A percentile compares a stretch with the other conserved stretches of the same genome.
These are phyloP conservation scores for Grifola frondosa DNA, from an alignment of 1,284 basidiomycete genomes.

Conservation along the genomic window DNA sequence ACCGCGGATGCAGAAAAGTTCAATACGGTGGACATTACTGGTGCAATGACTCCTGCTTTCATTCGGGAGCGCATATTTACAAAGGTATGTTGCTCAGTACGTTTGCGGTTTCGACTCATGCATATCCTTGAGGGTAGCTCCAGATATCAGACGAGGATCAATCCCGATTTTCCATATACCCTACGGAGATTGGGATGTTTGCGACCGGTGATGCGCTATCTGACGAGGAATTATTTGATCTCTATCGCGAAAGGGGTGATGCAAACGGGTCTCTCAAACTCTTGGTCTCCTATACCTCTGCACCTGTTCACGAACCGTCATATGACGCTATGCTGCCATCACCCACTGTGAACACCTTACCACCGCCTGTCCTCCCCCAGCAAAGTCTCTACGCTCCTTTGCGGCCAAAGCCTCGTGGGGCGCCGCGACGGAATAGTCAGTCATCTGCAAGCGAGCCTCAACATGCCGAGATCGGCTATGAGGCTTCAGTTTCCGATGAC, in stretches of 20 bases:
- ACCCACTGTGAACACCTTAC: constrained; percentile 48
- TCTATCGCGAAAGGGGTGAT: constrained; percentile 76
- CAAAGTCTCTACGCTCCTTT: constrained; percentile 41
- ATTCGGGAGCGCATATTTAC: constrained; percentile 85
- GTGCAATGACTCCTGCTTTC: constrained; percentile 64
- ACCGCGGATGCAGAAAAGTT: constrained; percentile 83
- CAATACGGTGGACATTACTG: constrained; percentile 76
- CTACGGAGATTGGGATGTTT: constrained; percentile 78
- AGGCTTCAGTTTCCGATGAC: constrained; percentile 64
- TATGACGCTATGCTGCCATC: constrained; percentile 37
- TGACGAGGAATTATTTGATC: constrained; percentile 65
- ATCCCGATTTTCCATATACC: constrained; percentile 75
- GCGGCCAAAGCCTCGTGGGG: no score
- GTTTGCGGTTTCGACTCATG: constrained; percentile 1
- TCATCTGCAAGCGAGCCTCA: constrained; percentile 68
- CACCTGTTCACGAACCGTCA: constrained; percentile 53
- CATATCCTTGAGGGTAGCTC: constrained; percentile 45
- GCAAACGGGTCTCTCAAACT: constrained; percentile 78
- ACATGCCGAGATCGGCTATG: constrained; percentile 56
- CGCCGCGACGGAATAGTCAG: no score
- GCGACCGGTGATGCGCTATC: constrained; percentile 71
- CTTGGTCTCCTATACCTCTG: constrained; percentile 66
- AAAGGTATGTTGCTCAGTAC: constrained; percentile 49
- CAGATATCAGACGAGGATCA: constrained; percentile 85
- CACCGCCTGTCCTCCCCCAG: constrained; percentile 51